phyloP scores from a whole-genome alignment of 768 basidiomycete species.

The Amanita brunnescens region DNA sequence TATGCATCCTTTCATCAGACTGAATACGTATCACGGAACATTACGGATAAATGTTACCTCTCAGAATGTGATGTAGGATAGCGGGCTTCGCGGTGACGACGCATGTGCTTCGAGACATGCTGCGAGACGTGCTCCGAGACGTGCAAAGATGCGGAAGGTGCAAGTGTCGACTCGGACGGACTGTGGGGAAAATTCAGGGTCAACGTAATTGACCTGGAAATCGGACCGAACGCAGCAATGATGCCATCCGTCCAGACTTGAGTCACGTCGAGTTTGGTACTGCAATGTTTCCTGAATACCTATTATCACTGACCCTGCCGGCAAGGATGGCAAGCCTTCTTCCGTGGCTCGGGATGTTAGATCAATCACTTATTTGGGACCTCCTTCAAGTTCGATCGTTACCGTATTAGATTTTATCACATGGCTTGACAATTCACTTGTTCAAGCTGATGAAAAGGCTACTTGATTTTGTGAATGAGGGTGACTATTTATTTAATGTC shows the following conservation, averaged over 20 bases:
- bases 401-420: conserved; percentile 46
- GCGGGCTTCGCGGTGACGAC: no score
- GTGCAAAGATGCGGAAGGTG: no score
- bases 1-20: no score
- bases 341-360: neutral
- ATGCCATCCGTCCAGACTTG: neutral
- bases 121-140: no score
- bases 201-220: neutral
- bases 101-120: no score
- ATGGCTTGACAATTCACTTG: conserved; percentile 63
- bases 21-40: no score
- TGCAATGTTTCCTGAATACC: conserved; percentile 37
- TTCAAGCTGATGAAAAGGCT: conserved; percentile 58
- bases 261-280: neutral
- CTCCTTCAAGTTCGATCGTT: conserved; percentile 2
- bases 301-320: conserved; percentile 36
- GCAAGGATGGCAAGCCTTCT: neutral
- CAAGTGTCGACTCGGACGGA: no score
- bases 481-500: conserved; percentile 1
- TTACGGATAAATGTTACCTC: no score
- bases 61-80: no score
- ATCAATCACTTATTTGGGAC: neutral
- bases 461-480: conserved; percentile 10
- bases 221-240: neutral
- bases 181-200: neutral